Percentiles rank a stretch among this genome's conserved stretches.
Evolutionary conservation across 495 filamentous ascomycete species (phyloP).

Genomic region (Daldinia bambusicola): DNA sequence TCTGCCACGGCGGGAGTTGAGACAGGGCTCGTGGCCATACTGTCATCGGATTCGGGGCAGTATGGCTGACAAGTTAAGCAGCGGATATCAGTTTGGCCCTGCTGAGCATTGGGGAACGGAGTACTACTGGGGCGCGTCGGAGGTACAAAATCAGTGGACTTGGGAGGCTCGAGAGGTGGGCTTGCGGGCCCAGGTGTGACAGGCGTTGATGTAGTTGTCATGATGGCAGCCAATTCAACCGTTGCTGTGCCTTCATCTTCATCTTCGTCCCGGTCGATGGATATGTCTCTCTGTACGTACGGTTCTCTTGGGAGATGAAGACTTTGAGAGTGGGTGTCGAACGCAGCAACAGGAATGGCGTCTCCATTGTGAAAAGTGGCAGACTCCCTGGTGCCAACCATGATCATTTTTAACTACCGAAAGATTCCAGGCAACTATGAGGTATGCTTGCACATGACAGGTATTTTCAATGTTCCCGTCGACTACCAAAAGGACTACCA

Average conservation of each 20-base stretch:
- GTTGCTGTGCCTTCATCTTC: slow-evolving; percentile 56
- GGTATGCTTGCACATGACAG: slow-evolving; percentile 40
- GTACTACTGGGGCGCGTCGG: slow-evolving; percentile 66
- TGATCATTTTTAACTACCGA: slow-evolving; percentile 35
- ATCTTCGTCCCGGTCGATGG: slow-evolving; percentile 45
- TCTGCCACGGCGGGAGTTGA: slow-evolving; percentile 37
- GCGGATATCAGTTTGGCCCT: slow-evolving; percentile 54
- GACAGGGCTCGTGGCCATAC: slow-evolving; percentile 36
- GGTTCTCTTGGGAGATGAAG: slow-evolving; percentile 44
- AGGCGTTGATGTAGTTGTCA: slow-evolving; percentile 62
- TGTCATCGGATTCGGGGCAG: slow-evolving; percentile 39
- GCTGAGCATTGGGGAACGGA: slow-evolving; percentile 64
- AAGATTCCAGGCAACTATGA: slow-evolving; percentile 22
- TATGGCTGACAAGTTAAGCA: slow-evolving; percentile 53
- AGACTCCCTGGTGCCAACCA: slow-evolving; percentile 34
- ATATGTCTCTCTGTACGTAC: slow-evolving; percentile 41
- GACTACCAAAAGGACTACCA: slow-evolving; percentile 3
- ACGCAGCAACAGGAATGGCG: slow-evolving; percentile 14
- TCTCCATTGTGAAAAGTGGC: slow-evolving; percentile 40
- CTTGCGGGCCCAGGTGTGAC: slow-evolving; percentile 64
- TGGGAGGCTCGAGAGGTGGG: slow-evolving; percentile 59
- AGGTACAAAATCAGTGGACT: slow-evolving; percentile 60
- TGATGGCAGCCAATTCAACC: slow-evolving; percentile 59
- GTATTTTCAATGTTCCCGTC: slow-evolving; percentile 8
- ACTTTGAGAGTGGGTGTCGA: slow-evolving; percentile 40